These are phyloP conservation scores for Suillus subluteus DNA, from an alignment of 768 basidiomycete species.

Conservation along the genomic window DNA sequence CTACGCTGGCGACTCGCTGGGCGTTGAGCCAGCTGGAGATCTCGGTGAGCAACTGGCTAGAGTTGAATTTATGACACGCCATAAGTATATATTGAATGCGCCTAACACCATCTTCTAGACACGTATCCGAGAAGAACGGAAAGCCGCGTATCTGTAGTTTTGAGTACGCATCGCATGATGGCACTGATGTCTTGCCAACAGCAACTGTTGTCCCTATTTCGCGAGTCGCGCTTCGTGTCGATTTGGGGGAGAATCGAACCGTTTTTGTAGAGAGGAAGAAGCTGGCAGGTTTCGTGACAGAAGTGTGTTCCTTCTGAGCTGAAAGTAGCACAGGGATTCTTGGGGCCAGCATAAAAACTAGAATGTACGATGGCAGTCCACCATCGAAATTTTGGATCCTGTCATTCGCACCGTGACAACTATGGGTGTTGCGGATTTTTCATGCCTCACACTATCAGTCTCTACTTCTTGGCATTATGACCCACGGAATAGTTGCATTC, in stretches of 20 bases:
- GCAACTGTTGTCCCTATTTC: not conserved
- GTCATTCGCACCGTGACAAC: not conserved
- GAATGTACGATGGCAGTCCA: not conserved
- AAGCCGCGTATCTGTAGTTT: not conserved
- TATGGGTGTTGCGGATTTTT: not conserved
- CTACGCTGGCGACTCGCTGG: not conserved
- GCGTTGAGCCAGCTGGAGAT: not conserved
- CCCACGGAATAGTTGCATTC: slow-evolving; percentile 18
- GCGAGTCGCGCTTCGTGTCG: not conserved
- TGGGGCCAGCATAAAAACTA: not conserved
- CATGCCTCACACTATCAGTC: not conserved
- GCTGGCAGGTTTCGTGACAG: not conserved
- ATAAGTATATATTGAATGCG: not conserved
- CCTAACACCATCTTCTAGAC: not conserved
- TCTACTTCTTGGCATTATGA: not conserved
- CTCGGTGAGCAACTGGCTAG: not conserved
- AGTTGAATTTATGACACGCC: not conserved
- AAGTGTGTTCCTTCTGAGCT: not conserved
- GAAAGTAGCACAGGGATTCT: not conserved
- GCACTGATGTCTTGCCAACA: slow-evolving; percentile 2
- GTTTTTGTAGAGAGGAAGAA: not conserved
- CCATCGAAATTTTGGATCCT: slow-evolving; percentile 1
- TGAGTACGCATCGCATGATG: not conserved
- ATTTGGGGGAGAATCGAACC: not conserved
- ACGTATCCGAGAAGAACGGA: slow-evolving; percentile 2